These are phyloP conservation scores for Stylosanthes scabra DNA, from an alignment of 331 rosid genomes.

Conservation along the genomic window DNA sequence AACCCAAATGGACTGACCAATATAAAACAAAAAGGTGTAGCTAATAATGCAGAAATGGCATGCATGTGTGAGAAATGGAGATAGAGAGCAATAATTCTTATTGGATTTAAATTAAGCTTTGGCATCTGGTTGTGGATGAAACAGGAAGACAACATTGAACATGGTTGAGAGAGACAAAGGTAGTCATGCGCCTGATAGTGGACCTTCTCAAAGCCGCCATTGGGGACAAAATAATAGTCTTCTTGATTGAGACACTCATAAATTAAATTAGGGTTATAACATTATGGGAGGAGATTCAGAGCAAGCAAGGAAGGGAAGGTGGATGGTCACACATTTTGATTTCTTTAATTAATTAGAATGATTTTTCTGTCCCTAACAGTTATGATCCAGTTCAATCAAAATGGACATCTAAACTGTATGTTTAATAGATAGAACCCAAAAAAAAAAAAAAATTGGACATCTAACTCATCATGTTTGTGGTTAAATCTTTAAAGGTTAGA, in stretches of 20 bases:
- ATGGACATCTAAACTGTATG: constrained; percentile 3
- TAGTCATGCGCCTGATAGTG: constrained; percentile 43
- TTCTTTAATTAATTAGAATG: constrained; percentile 40
- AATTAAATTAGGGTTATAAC: background rate
- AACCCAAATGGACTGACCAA: no score
- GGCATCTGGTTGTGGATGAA: constrained; percentile 43
- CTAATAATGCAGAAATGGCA: constrained; percentile 5
- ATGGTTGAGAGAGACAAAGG: constrained; percentile 46
- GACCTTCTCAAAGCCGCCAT: constrained; percentile 44
- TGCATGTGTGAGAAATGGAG: constrained; percentile 12
- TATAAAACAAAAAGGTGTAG: background rate
- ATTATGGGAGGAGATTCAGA: background rate
- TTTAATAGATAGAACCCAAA: no score
- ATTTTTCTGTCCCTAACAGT: constrained; percentile 35
- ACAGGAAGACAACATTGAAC: constrained; percentile 47
- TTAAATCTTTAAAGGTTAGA: background rate
- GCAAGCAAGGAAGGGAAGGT: background rate
- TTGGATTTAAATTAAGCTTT: constrained; percentile 21
- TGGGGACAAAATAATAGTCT: constrained; percentile 46
- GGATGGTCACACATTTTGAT: constrained; percentile 43
- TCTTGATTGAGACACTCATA: constrained; percentile 56
- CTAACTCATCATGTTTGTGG: constrained; percentile 15
- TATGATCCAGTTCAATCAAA: constrained; percentile 31
- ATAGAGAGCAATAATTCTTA: background rate
- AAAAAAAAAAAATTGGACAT: constrained; percentile 3